A percentile compares a stretch with the other conserved stretches of the same genome.
Conservation (phyloP, 1,139 yeast species). For the Candida dubliniensis region DNA sequence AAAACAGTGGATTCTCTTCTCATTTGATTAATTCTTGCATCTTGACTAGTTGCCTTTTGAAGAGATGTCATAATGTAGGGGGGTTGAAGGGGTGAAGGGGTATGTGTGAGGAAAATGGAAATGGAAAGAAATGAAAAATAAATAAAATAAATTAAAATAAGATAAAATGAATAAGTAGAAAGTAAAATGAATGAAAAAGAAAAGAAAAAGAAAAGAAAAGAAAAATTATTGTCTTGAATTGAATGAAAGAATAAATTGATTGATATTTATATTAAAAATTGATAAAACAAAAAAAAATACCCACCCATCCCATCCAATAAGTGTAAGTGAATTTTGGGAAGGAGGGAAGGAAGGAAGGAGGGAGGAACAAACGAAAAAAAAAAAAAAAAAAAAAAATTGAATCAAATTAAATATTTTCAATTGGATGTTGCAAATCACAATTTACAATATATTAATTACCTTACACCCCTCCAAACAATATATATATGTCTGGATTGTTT, state of each 20-base stretch:
- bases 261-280: too few relatives aligned
- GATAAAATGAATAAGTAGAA: constrained; percentile 10
- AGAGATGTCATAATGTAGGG: constrained; percentile 17
- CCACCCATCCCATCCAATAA: too few relatives aligned
- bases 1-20: constrained; percentile 64
- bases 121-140: neutral
- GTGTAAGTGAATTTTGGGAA: neutral
- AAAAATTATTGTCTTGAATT: neutral
- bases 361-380: neutral
- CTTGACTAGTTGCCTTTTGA: constrained; percentile 20
- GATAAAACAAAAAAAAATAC: too few relatives aligned
- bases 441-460: too few relatives aligned
- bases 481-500: too few relatives aligned
- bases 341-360: constrained; percentile 2
- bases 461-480: too few relatives aligned
- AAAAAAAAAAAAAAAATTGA: too few relatives aligned
- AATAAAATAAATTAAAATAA: too few relatives aligned
- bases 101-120: constrained; percentile 4
- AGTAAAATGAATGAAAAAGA: constrained; percentile 5
- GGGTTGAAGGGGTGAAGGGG: neutral
- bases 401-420: too few relatives aligned
- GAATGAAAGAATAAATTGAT: constrained; percentile 1
- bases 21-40: constrained; percentile 41
- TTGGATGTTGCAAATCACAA: too few relatives aligned
- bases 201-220: neutral